Base-by-base conservation (phyloP, 225 moss, liverwort and hornwort species). In the Polytrichum formosum region DNA sequence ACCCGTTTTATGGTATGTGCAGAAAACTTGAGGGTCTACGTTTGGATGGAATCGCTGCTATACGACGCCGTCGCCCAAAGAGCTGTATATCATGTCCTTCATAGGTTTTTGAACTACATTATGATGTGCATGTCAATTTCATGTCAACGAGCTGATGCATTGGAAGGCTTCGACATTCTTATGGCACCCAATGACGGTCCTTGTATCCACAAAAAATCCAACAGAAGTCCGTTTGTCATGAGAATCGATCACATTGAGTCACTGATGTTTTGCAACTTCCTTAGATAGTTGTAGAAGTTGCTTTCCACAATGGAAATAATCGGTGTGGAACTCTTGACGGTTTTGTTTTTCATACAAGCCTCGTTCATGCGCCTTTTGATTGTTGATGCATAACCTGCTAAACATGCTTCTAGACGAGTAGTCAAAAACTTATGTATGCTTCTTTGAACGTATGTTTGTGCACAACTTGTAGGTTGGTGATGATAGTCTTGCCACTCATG, bases 11-110 rank as follows among this genome's bases (percentile, higher is more conserved):
- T 66, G 19, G 2, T 28, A 22, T 74, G 37, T 74, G 72, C 77
- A 79, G 83, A 83, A 80, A 72, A 74, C 71, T 80, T 83, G 68
- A 82, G 69, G 68, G 78, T 28, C 61, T 85, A 13, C 55, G 74
- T 54, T 7, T 85, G 10, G 85, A 85, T 67, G 82, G 79, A 53
- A 22, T 74, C 59, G 1, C 53, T 70, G 18, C 77, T 20, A 76
- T 82, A 33, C 8, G 74, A 1, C 60, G 79, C 0, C 8, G 18
- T 0, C 28, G 4, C 5, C 70, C 35, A 1, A 55, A 61, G 19
- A 54, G 30, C 35, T 80, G 28, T 76, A 1, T 53, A 31, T 46
- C 21, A 37, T 72, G 73, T 65, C 73, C 73, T 21, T 73, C 73
- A 18, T 73, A 65, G 59, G 21, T 18, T 70, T 35, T 58, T 1